Percentiles rank a stretch among this genome's conserved stretches.
These are phyloP conservation scores for Tilletia caries DNA, from an alignment of 1,284 basidiomycete genomes.

Conservation along the genomic window DNA sequence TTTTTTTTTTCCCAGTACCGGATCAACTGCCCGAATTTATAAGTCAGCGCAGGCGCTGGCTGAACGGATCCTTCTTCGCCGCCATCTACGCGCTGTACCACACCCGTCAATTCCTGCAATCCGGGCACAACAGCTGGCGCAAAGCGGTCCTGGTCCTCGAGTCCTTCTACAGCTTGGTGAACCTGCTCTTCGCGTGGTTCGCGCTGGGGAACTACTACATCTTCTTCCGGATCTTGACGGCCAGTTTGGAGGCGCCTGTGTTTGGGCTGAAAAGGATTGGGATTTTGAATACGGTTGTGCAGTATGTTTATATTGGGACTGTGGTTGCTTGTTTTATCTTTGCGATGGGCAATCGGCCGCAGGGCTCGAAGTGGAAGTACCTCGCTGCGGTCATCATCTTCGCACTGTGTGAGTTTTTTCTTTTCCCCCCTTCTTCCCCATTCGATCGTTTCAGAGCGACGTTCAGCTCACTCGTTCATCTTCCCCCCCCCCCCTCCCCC, in stretches of 20 bases:
- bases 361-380: constrained; percentile 85
- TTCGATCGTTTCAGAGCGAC: background rate
- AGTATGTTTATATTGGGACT: constrained; percentile 81
- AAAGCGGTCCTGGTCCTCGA: constrained; percentile 75
- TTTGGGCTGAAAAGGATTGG: constrained; percentile 70
- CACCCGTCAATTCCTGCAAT: constrained; percentile 74
- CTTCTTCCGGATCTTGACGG: constrained; percentile 90
- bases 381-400: constrained; percentile 72
- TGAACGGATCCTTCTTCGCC: constrained; percentile 87
- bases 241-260: constrained; percentile 72
- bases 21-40: constrained; percentile 93
- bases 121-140: constrained; percentile 75
- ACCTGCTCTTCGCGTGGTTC: constrained; percentile 89
- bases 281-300: constrained; percentile 71
- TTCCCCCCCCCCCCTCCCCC: too few relatives aligned
- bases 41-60: constrained; percentile 82
- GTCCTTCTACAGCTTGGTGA: constrained; percentile 81
- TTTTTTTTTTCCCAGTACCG: constrained; percentile 60
- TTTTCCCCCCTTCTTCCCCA: background rate
- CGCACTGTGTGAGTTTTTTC: constrained; percentile 57
- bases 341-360: constrained; percentile 93
- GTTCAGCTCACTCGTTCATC: background rate
- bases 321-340: constrained; percentile 86
- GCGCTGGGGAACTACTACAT: constrained; percentile 84
- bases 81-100: constrained; percentile 65